phyloP scores from a whole-genome alignment of 768 basidiomycete genomes.

The Sporobolomyces roseus region DNA sequence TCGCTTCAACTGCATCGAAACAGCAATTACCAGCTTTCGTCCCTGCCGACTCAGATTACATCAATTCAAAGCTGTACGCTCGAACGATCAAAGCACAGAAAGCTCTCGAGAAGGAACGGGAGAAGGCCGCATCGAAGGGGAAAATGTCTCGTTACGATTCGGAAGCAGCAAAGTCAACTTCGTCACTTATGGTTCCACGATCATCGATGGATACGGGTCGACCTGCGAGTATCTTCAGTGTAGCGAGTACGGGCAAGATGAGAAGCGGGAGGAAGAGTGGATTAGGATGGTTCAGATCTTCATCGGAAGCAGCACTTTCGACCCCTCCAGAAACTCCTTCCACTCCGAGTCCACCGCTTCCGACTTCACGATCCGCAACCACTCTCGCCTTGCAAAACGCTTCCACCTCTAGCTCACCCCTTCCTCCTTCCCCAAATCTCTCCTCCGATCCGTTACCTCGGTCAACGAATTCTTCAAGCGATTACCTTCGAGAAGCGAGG shows the following conservation, averaged over 20 bases:
- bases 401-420: not conserved
- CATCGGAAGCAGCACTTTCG: slow-evolving; percentile 21
- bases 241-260: slow-evolving; percentile 15
- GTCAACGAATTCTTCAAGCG: slow-evolving; percentile 8
- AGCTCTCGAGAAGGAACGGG: slow-evolving; percentile 38
- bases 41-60: slow-evolving; percentile 35
- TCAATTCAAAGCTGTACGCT: slow-evolving; percentile 37
- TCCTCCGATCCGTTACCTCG: not conserved
- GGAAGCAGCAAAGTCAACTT: slow-evolving; percentile 20
- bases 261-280: slow-evolving; percentile 11
- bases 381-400: not conserved
- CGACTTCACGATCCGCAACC: not conserved
- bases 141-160: slow-evolving; percentile 33
- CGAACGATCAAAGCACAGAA: slow-evolving; percentile 41
- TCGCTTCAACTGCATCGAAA: slow-evolving; percentile 6
- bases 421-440: not conserved
- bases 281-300: slow-evolving; percentile 39
- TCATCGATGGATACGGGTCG: slow-evolving; percentile 15
- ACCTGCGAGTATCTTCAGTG: slow-evolving; percentile 24
- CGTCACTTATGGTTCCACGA: slow-evolving; percentile 13
- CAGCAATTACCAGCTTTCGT: not conserved
- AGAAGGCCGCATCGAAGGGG: slow-evolving; percentile 35
- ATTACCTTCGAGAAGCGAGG: slow-evolving; percentile 12
- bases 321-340: too few relatives aligned
- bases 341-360: not conserved